Conservation (phyloP, 768 basidiomycete species). For the Phlebiopsis flavidoalba region DNA sequence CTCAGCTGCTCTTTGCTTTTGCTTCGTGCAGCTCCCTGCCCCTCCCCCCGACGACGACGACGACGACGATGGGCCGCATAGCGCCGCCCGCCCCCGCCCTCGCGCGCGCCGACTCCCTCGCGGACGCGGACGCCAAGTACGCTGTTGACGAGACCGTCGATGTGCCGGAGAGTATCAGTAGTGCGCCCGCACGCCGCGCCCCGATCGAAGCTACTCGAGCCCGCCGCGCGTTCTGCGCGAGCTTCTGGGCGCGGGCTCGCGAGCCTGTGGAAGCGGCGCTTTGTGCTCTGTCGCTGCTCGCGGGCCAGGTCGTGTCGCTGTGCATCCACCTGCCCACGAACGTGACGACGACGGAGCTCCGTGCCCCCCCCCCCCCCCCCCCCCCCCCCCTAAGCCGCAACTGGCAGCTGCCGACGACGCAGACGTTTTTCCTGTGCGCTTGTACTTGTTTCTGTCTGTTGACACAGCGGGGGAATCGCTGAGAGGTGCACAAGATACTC, state of each 20-base stretch:
- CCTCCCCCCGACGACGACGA: neutral
- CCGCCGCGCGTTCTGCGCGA: constrained; percentile 52
- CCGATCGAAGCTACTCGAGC: constrained; percentile 61
- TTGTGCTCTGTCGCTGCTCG: constrained; percentile 62
- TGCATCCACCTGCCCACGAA: constrained; percentile 83
- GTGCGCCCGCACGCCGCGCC: constrained; percentile 38
- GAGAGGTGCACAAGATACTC: constrained; percentile 49
- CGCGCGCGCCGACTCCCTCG: neutral
- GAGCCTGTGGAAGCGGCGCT: constrained; percentile 76
- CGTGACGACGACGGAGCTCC: constrained; percentile 76
- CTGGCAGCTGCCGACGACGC: constrained; percentile 76
- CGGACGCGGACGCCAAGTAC: constrained; percentile 8
- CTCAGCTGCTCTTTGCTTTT: neutral
- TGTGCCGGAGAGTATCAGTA: neutral
- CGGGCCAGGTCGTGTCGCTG: constrained; percentile 79
- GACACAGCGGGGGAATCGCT: neutral
- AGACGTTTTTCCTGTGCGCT: constrained; percentile 80
- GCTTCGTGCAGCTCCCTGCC: neutral
- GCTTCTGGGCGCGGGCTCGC: constrained; percentile 55
- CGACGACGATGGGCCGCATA: neutral
- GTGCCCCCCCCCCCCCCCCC: too few relatives aligned
- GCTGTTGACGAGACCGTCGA: constrained; percentile 7
- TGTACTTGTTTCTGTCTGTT: constrained; percentile 21
- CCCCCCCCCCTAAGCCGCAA: constrained; percentile 54
- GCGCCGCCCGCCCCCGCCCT: neutral